Percentiles rank a stretch among this genome's conserved stretches.
Conservation (phyloP, 352 stramenopile genomes). For the Pythium dissimile region DNA sequence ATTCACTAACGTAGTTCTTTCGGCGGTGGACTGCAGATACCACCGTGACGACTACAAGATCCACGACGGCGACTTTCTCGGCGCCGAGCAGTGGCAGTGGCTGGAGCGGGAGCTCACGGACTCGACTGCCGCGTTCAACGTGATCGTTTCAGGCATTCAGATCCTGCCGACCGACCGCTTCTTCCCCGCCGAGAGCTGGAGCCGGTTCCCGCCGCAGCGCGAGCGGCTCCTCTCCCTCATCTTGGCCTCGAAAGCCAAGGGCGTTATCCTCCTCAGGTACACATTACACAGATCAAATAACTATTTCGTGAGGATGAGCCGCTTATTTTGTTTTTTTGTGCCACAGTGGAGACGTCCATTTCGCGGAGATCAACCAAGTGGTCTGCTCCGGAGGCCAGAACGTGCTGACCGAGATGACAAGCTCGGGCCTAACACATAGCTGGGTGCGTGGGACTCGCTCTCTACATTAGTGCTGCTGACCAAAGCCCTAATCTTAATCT, state of each 20-base stretch:
- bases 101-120: conserved; percentile 76
- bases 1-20: background rate
- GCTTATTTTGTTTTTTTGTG: conserved; percentile 6
- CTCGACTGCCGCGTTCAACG: conserved; percentile 87
- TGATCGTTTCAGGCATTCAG: conserved; percentile 92
- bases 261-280: conserved; percentile 89
- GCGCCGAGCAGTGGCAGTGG: conserved; percentile 79
- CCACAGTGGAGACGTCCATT: conserved; percentile 90
- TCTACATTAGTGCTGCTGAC: too few species aligned
- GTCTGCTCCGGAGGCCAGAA: conserved; percentile 72
- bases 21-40: conserved; percentile 39
- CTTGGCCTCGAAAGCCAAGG: conserved; percentile 74
- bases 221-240: conserved; percentile 85
- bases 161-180: conserved; percentile 81
- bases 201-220: conserved; percentile 77
- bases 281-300: too few species aligned
- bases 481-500: too few species aligned
- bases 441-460: too few species aligned
- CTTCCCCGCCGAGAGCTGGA: conserved; percentile 87
- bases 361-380: conserved; percentile 90
- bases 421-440: conserved; percentile 92
- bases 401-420: conserved; percentile 86
- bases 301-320: background rate
- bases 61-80: conserved; percentile 66
- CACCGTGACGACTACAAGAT: conserved; percentile 73